These are phyloP conservation scores for Neodidymelliopsis sp. DNA, from an alignment of 2,329 filamentous ascomycete species.

Conservation along the genomic window DNA sequence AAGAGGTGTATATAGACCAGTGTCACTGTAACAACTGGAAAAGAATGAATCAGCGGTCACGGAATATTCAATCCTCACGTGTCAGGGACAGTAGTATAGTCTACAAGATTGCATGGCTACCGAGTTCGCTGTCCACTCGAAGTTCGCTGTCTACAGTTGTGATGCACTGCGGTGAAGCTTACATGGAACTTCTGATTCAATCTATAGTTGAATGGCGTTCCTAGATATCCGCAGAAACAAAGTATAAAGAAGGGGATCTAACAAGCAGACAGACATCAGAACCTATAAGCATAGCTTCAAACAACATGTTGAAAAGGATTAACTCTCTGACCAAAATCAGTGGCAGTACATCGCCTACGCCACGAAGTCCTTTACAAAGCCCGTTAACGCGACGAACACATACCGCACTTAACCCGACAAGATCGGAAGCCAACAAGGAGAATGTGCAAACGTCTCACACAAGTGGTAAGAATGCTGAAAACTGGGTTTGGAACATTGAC, in stretches of 20 bases:
- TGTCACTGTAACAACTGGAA: too few relatives aligned
- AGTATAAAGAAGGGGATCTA: neutral
- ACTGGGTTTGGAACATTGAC: neutral
- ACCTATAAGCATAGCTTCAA: neutral
- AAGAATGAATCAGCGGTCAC: too few relatives aligned
- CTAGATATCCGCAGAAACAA: too few relatives aligned
- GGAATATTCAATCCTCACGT: too few relatives aligned
- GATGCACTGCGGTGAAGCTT: too few relatives aligned
- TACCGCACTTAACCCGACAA: neutral
- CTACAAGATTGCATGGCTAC: too few relatives aligned
- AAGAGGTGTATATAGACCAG: too few relatives aligned
- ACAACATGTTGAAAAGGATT: neutral
- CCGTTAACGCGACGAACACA: neutral
- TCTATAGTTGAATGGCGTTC: too few relatives aligned
- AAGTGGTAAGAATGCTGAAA: neutral
- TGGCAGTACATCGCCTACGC: neutral
- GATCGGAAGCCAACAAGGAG: neutral
- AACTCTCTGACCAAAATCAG: neutral
- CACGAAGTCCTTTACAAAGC: neutral
- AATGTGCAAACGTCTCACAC: neutral
- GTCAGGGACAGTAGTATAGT: too few relatives aligned
- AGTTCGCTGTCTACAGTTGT: too few relatives aligned
- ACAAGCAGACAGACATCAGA: neutral
- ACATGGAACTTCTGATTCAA: too few relatives aligned
- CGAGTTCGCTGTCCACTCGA: too few relatives aligned